Evolutionary conservation across 2,329 filamentous ascomycete species (phyloP), one percentile per base, ranked within the genome.

Genomic region (Trichophyton mentagrophytes): DNA sequence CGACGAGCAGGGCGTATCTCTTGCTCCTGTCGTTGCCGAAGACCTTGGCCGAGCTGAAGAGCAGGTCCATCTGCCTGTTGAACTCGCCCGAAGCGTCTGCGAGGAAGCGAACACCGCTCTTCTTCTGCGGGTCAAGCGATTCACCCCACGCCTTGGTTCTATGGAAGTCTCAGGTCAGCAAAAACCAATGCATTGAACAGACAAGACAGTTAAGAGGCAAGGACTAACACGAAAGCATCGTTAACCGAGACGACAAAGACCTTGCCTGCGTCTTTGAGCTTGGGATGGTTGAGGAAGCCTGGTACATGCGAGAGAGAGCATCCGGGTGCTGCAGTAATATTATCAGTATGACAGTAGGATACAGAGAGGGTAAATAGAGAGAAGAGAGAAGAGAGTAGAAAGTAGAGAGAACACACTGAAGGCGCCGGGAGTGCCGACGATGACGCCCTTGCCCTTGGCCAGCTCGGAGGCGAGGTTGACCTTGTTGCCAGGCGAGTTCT

Each of bases 231-330:
- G 72, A 96, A 96, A 20, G 90, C 84, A 72, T 97, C 92, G 72
- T 97, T 97, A 71, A 96, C 91, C 15, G 88, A 85, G 61, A 97
- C 85, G 46, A 97, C 89, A 69, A 95, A 95, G 53, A 96, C 88
- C 69, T 87, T 80, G 57, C 90, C 91, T 33, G 88, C 89, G 63
- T 86, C 80, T 77, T 88, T 88, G 67, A 95, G 80, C 72, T 86
- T 84, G 60, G 86, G 81, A 71, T 89, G 87, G 70, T 84, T 85
- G 74, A 96, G 87, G 77, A 90, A 97, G 60, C 88, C 88, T 0
- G 92, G 92, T 53, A 97, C 80, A 72, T 97, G 92, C 57, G 77
- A 79, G 65, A 82, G 80, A 17, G 83, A 85, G 77, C 85, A 88
- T 9, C 80, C 76, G 44, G 85, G 84, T 68, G 79, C 80, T 80